phyloP scores from a whole-genome alignment of 257 asterid genomes.

The Nicotiana otophora region DNA sequence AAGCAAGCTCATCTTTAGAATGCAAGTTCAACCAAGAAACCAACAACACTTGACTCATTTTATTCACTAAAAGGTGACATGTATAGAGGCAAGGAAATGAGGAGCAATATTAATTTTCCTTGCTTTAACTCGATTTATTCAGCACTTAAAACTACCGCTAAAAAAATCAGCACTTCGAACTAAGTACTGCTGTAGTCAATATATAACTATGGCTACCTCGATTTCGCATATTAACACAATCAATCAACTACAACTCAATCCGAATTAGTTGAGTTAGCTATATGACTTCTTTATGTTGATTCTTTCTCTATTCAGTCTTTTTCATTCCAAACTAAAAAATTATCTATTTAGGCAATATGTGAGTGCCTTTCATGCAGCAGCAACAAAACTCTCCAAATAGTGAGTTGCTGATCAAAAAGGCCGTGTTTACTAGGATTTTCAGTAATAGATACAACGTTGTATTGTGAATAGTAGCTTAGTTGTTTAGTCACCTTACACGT shows the following conservation, averaged over 20 bases:
- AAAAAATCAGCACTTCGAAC: neutral
- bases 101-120: neutral
- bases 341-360: neutral
- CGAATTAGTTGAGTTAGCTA: neutral
- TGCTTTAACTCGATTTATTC: neutral
- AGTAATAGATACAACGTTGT: neutral
- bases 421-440: neutral
- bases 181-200: neutral
- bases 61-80: neutral
- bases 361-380: neutral
- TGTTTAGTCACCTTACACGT: slow-evolving; percentile 2
- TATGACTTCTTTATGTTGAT: neutral
- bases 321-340: neutral
- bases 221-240: neutral
- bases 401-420: neutral
- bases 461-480: neutral
- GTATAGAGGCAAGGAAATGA: neutral
- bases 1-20: slow-evolving; percentile 7
- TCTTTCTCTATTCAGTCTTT: neutral
- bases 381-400: neutral
- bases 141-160: neutral
- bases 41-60: neutral
- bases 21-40: neutral
- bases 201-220: neutral
- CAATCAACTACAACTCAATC: neutral